These are phyloP conservation scores for Lanmaoa rubissima DNA, from an alignment of 768 basidiomycete genomes.

Conservation along the genomic window DNA sequence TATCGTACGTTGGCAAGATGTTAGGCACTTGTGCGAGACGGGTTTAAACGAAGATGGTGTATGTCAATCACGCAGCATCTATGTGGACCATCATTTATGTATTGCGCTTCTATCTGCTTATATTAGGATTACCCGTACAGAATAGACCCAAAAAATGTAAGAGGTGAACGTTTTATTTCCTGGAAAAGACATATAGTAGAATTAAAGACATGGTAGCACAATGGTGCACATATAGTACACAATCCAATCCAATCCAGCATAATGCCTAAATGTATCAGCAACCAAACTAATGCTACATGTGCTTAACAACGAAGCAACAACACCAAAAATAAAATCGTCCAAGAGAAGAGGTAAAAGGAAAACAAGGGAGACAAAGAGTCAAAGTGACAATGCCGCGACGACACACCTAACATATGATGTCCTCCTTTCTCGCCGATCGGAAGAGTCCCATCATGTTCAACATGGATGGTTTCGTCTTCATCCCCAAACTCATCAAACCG, in stretches of 20 bases:
- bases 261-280: neutral
- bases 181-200: neutral
- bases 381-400: neutral
- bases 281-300: neutral
- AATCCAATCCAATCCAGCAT: neutral
- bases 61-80: too few species aligned
- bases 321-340: neutral
- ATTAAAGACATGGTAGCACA: neutral
- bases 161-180: too few species aligned
- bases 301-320: neutral
- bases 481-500: constrained; percentile 6
- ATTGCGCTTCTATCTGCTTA: too few species aligned
- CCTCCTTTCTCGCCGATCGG: constrained; percentile 26
- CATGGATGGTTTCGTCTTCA: constrained; percentile 25
- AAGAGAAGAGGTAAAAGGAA: too few species aligned
- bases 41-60: too few species aligned
- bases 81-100: too few species aligned
- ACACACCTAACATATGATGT: neutral
- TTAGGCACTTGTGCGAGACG: too few species aligned
- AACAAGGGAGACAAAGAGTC: neutral
- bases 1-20: too few species aligned
- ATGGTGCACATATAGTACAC: neutral
- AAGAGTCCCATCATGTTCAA: constrained; percentile 33
- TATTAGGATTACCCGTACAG: too few species aligned
- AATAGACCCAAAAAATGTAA: too few species aligned